Base-by-base conservation (phyloP, 2,329 filamentous ascomycete genomes). In the Colletotrichum sp. region DNA sequence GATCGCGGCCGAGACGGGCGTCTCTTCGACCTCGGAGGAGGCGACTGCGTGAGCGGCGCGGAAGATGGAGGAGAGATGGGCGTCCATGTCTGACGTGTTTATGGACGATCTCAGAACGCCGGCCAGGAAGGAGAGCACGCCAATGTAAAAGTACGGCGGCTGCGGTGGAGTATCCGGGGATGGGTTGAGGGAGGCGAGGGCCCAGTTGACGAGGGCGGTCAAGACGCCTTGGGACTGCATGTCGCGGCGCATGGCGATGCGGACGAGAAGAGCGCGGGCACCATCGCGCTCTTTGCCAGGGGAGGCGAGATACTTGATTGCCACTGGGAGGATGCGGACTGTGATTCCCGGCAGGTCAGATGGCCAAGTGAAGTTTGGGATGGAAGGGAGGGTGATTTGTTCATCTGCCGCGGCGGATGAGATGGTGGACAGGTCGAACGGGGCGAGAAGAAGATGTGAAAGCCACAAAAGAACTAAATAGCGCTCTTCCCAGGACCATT, bases 401-500 rank as follows among this genome's bases (percentile, higher is more conserved):
- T 90, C 88, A 15, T 77, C 72, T 21, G 87, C 83, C 34, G 89
- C 88, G 2, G 87, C 84, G 3, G 91, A 91, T 2, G 96, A 98
- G 76, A 99, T 96, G 3, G 95, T 96, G 3, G 93, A 90, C 68
- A 99, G 88, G 80, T 98, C 96, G 84, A 99, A 99, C 0, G 97
- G 97, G 2, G 95, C 95, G 36, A 96, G 89, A 74, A 96, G 88
- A 18, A 97, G 87, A 84, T 97, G 94, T 1, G 94, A 95, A 34
- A 96, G 90, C 97, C 97, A 99, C 12, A 98, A 88, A 6, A 99
- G 88, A 59, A 96, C 92, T 21, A 98, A 88, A 81, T 98, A 99
- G 70, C 95, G 90, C 84, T 98, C 95, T 82, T 98, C 93, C 97
- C 97, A 99, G 2, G 89, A 89, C 89, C 94, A 92, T 28, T 80